A percentile compares a stretch with the other conserved stretches of the same genome.
Evolutionary conservation across 108 stramenopile species (phyloP).

Genomic region (Fragilariopsis cylindrus): DNA sequence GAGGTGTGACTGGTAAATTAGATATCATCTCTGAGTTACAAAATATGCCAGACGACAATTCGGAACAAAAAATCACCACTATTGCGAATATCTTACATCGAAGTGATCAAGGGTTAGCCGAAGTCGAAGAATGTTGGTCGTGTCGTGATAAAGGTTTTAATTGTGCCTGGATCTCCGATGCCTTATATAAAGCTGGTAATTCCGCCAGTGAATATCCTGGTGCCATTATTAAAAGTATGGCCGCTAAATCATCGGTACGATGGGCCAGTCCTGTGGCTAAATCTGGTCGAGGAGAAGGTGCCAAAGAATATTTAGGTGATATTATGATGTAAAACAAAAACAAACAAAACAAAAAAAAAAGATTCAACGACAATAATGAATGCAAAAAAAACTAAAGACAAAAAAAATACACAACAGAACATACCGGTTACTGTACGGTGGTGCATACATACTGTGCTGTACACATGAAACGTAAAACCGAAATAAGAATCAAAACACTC

Average conservation of each 20-base stretch:
- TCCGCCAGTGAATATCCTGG: constrained; percentile 81
- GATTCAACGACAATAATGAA: too few species aligned
- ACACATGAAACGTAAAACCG: too few species aligned
- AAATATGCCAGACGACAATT: constrained; percentile 28
- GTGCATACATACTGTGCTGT: too few species aligned
- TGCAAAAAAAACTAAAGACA: background rate
- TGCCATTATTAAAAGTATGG: constrained; percentile 81
- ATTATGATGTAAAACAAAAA: constrained; percentile 73
- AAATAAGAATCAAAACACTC: too few species aligned
- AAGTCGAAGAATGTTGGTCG: constrained; percentile 87
- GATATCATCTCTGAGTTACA: constrained; percentile 40
- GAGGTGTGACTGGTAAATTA: constrained; percentile 44
- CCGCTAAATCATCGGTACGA: constrained; percentile 77
- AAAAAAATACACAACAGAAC: background rate
- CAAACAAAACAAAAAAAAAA: too few species aligned
- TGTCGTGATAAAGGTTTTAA: constrained; percentile 86
- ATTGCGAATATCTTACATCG: constrained; percentile 69
- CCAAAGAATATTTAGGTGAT: constrained; percentile 89
- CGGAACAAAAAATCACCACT: constrained; percentile 51
- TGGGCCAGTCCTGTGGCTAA: constrained; percentile 80
- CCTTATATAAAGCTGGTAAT: constrained; percentile 81
- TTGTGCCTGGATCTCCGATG: constrained; percentile 80
- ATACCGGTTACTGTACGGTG: background rate
- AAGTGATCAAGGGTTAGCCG: constrained; percentile 76
- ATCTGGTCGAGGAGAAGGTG: constrained; percentile 87